Base-by-base conservation (phyloP, 495 filamentous ascomycete genomes). In the Penicillium malachiteum region DNA sequence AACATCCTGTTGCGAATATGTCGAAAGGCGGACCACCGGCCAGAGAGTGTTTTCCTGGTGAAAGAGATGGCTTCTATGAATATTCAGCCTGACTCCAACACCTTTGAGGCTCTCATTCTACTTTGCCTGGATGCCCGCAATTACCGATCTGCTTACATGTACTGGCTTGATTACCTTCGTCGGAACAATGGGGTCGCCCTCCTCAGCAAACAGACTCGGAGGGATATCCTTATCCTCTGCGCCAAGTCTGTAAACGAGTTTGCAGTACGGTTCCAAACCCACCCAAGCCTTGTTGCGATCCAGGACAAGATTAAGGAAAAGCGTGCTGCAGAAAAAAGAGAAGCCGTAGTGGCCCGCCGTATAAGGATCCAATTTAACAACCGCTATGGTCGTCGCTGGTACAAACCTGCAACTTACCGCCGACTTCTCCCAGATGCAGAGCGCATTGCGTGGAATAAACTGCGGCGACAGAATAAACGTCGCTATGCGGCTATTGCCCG, bases 61-160 rank as follows among this genome's bases (percentile, higher is more conserved):
- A 76, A 80, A 13, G 92, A 96, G 65, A 92, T 96, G 86, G 70
- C 81, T 1, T 78, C 81, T 17, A 75, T 87, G 38, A 73, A 75
- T 8, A 69, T 93, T 31, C 59, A 74, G 16, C 85, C 90, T 1
- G 75, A 87, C 49, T 60, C 65, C 14, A 58, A 74, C 39, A 90
- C 87, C 2, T 90, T 89, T 60, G 87, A 93, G 58, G 72, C 80
- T 30, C 64, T 95, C 14, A 82, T 93, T 38, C 69, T 87, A 16
- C 79, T 87, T 54, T 90, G 87, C 61, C 58, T 87, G 13, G 64
- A 73, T 13, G 72, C 70, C 2, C 67, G 65, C 3, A 76, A 76
- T 40, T 72, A 65, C 58, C 50, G 63, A 40, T 75, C 76, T 3
- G 74, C 67, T 3, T 71, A 65, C 54, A 68, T 71, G 64, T 78